Percentiles rank a stretch among this genome's conserved stretches.
These are phyloP conservation scores for Starmerella roubikii DNA, from an alignment of 805 yeast genomes.

Conservation along the genomic window DNA sequence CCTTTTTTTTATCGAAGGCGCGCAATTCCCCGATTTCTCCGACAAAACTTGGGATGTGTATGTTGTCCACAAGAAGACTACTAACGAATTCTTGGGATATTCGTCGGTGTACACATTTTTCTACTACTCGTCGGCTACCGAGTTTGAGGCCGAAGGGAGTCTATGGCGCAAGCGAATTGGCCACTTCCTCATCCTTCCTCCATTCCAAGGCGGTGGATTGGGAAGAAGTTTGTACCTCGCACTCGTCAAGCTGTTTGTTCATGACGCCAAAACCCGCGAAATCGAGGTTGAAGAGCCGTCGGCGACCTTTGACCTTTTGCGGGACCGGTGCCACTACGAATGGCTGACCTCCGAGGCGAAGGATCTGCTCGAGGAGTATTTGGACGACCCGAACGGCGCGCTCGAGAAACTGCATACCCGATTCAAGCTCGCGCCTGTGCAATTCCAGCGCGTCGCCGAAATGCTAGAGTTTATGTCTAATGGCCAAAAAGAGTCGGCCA, in stretches of 20 bases:
- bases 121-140: conserved; percentile 49
- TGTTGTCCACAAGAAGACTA: conserved; percentile 34
- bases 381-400: conserved; percentile 28
- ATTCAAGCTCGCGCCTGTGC: conserved; percentile 61
- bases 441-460: conserved; percentile 63
- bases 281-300: conserved; percentile 90
- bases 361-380: conserved; percentile 13
- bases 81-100: conserved; percentile 54
- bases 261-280: conserved; percentile 43
- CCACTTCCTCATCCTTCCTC: conserved; percentile 76
- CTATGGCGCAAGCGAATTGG: conserved; percentile 59
- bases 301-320: conserved; percentile 77
- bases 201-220: conserved; percentile 57
- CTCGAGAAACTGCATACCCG: conserved; percentile 27
- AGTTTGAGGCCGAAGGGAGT: conserved; percentile 23
- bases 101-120: conserved; percentile 75
- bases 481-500: conserved; percentile 18
- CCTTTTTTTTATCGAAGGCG: conserved; percentile 76
- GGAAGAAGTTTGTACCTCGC: conserved; percentile 50
- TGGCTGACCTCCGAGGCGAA: conserved; percentile 28
- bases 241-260: conserved; percentile 42
- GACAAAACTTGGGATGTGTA: conserved; percentile 77
- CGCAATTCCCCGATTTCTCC: conserved; percentile 63
- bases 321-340: conserved; percentile 68
- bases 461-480: conserved; percentile 43